Evolutionary conservation across 2,329 filamentous ascomycete genomes (phyloP).

Genomic region (Diaporthe destruens): DNA sequence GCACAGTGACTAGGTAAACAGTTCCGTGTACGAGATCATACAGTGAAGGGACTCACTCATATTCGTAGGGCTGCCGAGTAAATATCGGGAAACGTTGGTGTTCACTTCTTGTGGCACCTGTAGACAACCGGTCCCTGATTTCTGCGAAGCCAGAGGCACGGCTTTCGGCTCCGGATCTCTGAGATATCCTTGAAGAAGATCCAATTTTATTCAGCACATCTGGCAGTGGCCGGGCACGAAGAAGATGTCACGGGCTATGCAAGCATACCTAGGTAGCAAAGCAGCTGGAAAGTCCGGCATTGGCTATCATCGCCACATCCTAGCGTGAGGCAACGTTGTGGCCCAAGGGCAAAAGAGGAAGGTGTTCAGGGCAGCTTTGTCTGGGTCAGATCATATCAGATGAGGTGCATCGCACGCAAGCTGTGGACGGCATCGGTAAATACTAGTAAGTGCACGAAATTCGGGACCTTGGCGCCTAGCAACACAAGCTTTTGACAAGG

Average conservation of each 20-base stretch:
- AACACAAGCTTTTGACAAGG: constrained; percentile 31
- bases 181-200: neutral
- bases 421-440: neutral
- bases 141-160: too few relatives aligned
- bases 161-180: neutral
- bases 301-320: neutral
- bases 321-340: constrained; percentile 27
- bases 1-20: neutral
- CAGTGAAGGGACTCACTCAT: neutral
- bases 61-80: neutral
- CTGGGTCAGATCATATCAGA: constrained; percentile 5
- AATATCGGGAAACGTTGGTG: neutral
- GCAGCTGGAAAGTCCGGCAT: neutral
- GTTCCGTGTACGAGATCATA: neutral
- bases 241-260: neutral
- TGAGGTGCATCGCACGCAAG: constrained; percentile 10
- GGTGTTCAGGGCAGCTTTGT: constrained; percentile 1
- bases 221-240: neutral
- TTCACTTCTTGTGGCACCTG: neutral
- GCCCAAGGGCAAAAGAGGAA: constrained; percentile 20
- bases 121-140: neutral
- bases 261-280: neutral
- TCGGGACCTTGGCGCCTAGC: constrained; percentile 24
- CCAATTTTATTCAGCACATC: neutral
- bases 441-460: neutral